A percentile compares a stretch with the other conserved stretches of the same genome.
These are phyloP conservation scores for Mycosphaerelloides madeirae DNA, from an alignment of 2,329 filamentous ascomycete genomes.

Conservation along the genomic window DNA sequence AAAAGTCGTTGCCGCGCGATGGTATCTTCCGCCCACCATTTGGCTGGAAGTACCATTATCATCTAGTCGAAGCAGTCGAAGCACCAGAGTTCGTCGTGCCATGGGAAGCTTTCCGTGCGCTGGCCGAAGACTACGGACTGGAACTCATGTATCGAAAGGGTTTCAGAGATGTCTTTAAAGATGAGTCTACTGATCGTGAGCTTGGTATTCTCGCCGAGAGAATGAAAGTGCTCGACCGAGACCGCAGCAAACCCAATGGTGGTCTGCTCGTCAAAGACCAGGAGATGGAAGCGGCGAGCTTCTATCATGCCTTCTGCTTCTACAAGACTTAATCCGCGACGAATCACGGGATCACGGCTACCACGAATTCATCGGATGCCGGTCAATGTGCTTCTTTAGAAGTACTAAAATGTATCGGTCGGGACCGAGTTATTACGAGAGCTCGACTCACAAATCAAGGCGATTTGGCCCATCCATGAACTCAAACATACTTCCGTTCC, in stretches of 20 bases:
- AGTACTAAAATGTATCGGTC: neutral
- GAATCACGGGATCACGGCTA: too few relatives aligned
- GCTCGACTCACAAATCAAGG: neutral
- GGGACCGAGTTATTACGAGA: neutral
- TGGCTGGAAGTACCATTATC: slow-evolving; percentile 98
- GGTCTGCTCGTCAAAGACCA: slow-evolving; percentile 69
- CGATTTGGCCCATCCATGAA: too few relatives aligned
- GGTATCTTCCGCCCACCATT: slow-evolving; percentile 91
- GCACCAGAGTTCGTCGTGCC: slow-evolving; percentile 97
- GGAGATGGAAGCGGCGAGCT: slow-evolving; percentile 85
- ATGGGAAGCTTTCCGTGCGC: slow-evolving; percentile 92
- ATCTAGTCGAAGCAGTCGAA: slow-evolving; percentile 91
- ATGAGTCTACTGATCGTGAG: slow-evolving; percentile 79
- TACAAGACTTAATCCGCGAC: slow-evolving; percentile 59
- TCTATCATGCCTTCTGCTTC: slow-evolving; percentile 95
- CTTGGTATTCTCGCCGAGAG: slow-evolving; percentile 82
- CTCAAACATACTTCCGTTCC: too few relatives aligned
- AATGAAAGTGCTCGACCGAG: slow-evolving; percentile 83
- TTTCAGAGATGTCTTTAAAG: slow-evolving; percentile 86
- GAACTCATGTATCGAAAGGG: slow-evolving; percentile 91
- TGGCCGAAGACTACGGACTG: slow-evolving; percentile 94
- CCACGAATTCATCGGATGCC: too few relatives aligned
- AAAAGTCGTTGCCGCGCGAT: slow-evolving; percentile 57
- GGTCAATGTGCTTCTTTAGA: too few relatives aligned
- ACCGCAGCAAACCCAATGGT: slow-evolving; percentile 44